phyloP scores from a whole-genome alignment of 805 yeast genomes.

The Cyberlindnera euphorbiiphila region DNA sequence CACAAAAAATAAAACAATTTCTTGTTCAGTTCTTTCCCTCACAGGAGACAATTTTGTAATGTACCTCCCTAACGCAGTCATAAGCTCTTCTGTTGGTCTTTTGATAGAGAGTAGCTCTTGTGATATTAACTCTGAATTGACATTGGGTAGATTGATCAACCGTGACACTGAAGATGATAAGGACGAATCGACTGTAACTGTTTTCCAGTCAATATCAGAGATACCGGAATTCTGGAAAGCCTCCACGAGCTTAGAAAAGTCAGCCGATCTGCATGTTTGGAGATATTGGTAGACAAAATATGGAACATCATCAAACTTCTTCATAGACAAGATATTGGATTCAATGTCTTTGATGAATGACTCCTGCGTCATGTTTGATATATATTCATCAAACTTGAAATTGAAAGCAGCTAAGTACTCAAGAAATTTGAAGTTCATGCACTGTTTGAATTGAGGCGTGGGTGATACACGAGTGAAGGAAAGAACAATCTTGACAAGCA shows the following conservation, averaged over 20 bases:
- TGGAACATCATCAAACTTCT: constrained; percentile 12
- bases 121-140: constrained; percentile 15
- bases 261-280: constrained; percentile 10
- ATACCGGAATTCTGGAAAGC: constrained; percentile 1
- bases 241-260: constrained; percentile 3
- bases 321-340: constrained; percentile 1
- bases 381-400: constrained; percentile 18
- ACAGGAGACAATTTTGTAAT: constrained; percentile 1
- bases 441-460: constrained; percentile 17
- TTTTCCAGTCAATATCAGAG: constrained; percentile 18
- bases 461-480: constrained; percentile 21
- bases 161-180: constrained; percentile 9
- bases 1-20: constrained; percentile 3
- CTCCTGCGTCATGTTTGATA: constrained; percentile 16
- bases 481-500: constrained; percentile 18
- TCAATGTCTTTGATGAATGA: constrained; percentile 12
- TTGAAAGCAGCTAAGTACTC: constrained; percentile 16
- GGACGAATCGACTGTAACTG: constrained; percentile 10
- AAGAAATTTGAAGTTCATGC: constrained; percentile 23
- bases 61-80: constrained; percentile 13
- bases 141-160: constrained; percentile 14
- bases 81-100: constrained; percentile 18
- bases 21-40: not conserved
- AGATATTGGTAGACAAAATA: constrained; percentile 15
- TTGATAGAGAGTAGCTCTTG: constrained; percentile 13